Evolutionary conservation across 257 asterid species (phyloP), one percentile per base, ranked within the genome.

Genomic region (Anisodus acutangulus): DNA sequence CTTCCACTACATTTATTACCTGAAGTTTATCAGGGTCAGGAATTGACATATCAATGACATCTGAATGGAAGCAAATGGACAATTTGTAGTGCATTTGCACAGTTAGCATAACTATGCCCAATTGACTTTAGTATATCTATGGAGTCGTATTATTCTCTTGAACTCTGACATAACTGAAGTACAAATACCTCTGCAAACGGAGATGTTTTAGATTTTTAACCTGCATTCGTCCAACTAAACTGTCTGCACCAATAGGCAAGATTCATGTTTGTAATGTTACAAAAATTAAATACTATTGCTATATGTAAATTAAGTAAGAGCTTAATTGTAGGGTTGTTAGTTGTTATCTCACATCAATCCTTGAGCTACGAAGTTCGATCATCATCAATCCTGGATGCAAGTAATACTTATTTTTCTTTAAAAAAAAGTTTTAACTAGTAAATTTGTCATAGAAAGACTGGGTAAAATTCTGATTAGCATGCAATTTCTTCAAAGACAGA

Each of bases 21-120:
- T 54, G 68, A 79, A 79, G 54, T 43, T 78, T 53, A 31, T 31
- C 19, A 31, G 82, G 82, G 55, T 79, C 55, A 49, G 72, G 84
- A 51, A 39, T 81, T 81, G 84, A n/a, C 67, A 53, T 62, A 37
- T 62, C 45, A 59, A 49, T 81, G 78, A 2, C 26, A 45, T 81
- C 13, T 59, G 22, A 31, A 81, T 67, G 57, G 26, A 26, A 63
- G 76, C 55, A 63, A 63, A 63, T 81, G 35, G 35, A 31, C 35
- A 31, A 31, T 31, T 31, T 19, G 16, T 12, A 41, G 71, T 59
- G 16, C 72, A 9, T 62, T 62, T 80, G 7, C 70, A 62, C 45
- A n/a, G 70, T n/a, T 41, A 41, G 72, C 8, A 35, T 49, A 6
- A 62, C 17, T 19, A 17, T 62, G 22, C 60, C 70, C 43, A 35